Evolutionary conservation across 495 filamentous ascomycete species (phyloP).

Genomic region (Bryoglossum gracile): DNA sequence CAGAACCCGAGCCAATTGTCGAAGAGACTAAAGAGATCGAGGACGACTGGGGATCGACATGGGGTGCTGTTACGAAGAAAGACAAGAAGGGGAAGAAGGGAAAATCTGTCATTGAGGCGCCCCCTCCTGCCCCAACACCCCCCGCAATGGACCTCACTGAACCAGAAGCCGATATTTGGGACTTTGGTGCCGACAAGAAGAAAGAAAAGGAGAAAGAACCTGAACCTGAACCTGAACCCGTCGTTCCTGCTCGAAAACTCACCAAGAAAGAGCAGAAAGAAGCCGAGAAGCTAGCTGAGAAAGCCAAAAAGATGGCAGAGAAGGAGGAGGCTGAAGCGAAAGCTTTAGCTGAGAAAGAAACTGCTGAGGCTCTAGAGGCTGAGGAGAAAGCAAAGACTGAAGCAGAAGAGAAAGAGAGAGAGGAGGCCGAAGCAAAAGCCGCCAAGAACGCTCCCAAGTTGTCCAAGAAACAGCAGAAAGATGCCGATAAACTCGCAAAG

Average conservation of each 20-base stretch:
- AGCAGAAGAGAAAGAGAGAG: conserved; percentile 3
- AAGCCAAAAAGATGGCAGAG: conserved; percentile 18
- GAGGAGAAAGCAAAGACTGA: conserved; percentile 6
- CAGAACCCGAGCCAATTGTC: conserved; percentile 33
- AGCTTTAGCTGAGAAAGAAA: conserved; percentile 6
- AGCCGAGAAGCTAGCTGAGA: conserved; percentile 15
- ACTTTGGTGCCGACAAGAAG: conserved; percentile 15
- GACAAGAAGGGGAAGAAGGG: conserved; percentile 32
- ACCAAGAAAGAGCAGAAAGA: conserved; percentile 22
- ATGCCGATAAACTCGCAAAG: conserved; percentile 34
- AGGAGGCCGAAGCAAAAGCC: conserved; percentile 3
- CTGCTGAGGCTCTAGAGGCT: conserved; percentile 8
- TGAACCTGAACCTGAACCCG: conserved; percentile 9
- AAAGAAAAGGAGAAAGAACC: conserved; percentile 15
- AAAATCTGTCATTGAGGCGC: conserved; percentile 15
- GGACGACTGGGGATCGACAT: conserved; percentile 28
- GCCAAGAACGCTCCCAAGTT: conserved; percentile 14
- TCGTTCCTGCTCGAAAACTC: conserved; percentile 13
- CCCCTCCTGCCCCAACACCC: conserved; percentile 35
- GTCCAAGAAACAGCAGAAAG: neutral
- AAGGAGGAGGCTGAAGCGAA: conserved; percentile 22
- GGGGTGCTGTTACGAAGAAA: conserved; percentile 34
- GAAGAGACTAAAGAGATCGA: conserved; percentile 35
- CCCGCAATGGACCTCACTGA: conserved; percentile 32
- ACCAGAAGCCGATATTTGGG: conserved; percentile 22